A percentile compares a stretch with the other conserved stretches of the same genome.
Evolutionary conservation across 768 basidiomycete genomes (phyloP).

Genomic region (Saitozyma podzolica): DNA sequence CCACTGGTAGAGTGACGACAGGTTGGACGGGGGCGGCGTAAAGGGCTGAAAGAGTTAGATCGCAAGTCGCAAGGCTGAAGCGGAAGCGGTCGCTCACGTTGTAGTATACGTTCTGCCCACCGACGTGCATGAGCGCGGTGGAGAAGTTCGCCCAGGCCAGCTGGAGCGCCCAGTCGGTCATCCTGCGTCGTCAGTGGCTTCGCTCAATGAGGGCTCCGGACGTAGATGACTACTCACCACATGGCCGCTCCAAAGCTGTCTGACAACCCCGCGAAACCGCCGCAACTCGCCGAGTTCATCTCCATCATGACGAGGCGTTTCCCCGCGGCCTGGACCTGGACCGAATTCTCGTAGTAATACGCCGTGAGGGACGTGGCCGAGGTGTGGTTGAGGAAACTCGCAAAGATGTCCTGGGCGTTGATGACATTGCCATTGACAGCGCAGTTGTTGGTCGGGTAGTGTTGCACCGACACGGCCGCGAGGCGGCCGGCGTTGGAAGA

Average conservation of each 20-base stretch:
- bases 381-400: constrained; percentile 64
- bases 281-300: constrained; percentile 64
- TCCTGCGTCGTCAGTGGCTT: constrained; percentile 31
- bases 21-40: constrained; percentile 62
- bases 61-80: background rate
- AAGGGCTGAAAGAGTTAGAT: constrained; percentile 54
- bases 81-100: constrained; percentile 54
- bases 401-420: constrained; percentile 55
- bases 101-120: constrained; percentile 59
- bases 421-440: constrained; percentile 41
- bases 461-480: constrained; percentile 49
- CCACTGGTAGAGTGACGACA: constrained; percentile 66
- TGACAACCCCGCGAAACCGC: constrained; percentile 60
- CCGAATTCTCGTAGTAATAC: constrained; percentile 60
- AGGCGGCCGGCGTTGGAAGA: constrained; percentile 39
- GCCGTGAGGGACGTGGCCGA: constrained; percentile 58
- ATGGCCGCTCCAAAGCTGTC: constrained; percentile 65
- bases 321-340: constrained; percentile 53
- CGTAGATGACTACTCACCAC: constrained; percentile 56
- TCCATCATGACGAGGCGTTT: constrained; percentile 66
- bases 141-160: constrained; percentile 62
- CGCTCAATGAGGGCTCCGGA: background rate
- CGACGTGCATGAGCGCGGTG: constrained; percentile 59
- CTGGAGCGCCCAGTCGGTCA: constrained; percentile 62
- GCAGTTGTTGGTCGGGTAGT: constrained; percentile 54